Base-by-base conservation (phyloP, 176 grass and related monocot species). In the Ananas comosus region DNA sequence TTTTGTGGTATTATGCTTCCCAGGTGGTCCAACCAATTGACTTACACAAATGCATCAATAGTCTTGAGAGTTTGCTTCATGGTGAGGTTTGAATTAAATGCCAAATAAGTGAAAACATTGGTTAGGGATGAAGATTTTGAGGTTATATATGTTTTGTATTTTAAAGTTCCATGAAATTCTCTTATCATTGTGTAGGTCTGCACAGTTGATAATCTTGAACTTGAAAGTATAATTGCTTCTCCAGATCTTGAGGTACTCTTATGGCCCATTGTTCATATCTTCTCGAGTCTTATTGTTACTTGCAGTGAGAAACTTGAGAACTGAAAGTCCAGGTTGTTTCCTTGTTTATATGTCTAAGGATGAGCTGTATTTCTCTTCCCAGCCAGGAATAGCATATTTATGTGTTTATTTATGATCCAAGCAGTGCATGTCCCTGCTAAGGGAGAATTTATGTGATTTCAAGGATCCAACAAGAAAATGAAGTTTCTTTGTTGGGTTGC, bases 31-130 rank as follows among this genome's bases (percentile, higher is more conserved):
- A 83, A 85, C 70, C 75, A 76, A 74, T 42, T 78, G 74, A 89
- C 59, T 68, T 96, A 87, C 74, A 92, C 88, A 65, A 96, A 89
- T 87, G 86, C 78, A 89, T 96, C 74, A 96, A 96, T 64, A 96
- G 88, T 77, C 88, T 96, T 8, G 92, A 96, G 73, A 78, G 79
- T 73, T 85, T 96, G 67, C 83, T 96, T 71, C 80, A 92, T 83
- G 88, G 86, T 68, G 91, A 96, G 88, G 92, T 96, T 73, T 69
- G 54, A 12, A 70, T 29, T 25, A 24, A 10, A 13, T 51, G 51
- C 13, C 13, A 17, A 16, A 52, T 53, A 27, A 29, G 24, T 73
- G 10, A 42, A 59, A 18, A 59, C n/a, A 59, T 59, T 17, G 54
- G n/a, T 17, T 17, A 7, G 16, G 54, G 54, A 17, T 14, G 19